Base-by-base conservation (phyloP, 768 basidiomycete species). In the Bullera alba region DNA sequence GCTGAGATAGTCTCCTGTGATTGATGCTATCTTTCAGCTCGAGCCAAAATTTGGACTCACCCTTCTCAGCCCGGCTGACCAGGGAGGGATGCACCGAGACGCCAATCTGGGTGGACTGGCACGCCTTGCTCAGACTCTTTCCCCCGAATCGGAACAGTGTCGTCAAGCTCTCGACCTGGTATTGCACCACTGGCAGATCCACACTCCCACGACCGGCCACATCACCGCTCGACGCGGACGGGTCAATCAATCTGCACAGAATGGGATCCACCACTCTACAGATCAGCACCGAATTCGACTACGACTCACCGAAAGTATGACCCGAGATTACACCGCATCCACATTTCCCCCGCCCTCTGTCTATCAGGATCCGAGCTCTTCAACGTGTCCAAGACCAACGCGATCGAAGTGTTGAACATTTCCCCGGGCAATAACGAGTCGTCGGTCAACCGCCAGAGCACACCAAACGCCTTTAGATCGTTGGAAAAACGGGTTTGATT, bases 281-380 rank as follows among this genome's bases (percentile, higher is more conserved):
- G 22, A n/a, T 29, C 17, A 53, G 52, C 23, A 23, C 3, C 19
- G 17, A n/a, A 51, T 45, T 43, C 51, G 26, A 39, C 21, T 22
- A 8, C 27, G 22, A n/a, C 49, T 58, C 71, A 91, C 90, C 92
- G 81, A 51, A 90, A 76, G 68, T 93, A 93, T 1, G 90, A 92
- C 68, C 85, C 87, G 26, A 96, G 77, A 61, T 83, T 89, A 65
- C 88, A 90, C 23, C 92, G 80, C 85, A 99, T 90, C 95, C 95
- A 99, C 0, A 90, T 90, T 71, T 97, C 93, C 14, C 87, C 87
- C 27, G 86, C 77, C 10, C 89, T 79, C 23, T 85, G 82, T 8
- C 86, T 71, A 53, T 74, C 75, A 6, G 88, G 86, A 57, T 89
- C 83, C 27, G 84, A 82, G 32, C 78, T 83, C 61, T 83, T 84